Evolutionary conservation across 306 rosid species (phyloP).

Genomic region (Arachis stenosperma): DNA sequence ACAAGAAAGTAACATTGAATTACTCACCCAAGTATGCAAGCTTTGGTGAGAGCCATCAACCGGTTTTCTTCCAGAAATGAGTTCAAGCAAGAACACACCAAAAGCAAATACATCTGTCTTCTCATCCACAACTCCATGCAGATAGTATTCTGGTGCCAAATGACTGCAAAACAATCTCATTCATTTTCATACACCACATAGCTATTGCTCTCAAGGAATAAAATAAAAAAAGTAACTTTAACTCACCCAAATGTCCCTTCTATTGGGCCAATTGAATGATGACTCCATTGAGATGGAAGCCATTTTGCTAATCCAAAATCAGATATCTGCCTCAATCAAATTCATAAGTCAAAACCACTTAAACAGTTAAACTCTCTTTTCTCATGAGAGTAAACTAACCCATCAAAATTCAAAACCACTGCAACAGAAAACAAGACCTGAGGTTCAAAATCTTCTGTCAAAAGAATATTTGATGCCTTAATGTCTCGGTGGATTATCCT

Average conservation of each 20-base stretch:
- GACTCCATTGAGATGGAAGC: conserved; percentile 98
- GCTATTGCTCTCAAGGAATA: neutral
- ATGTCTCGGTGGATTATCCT: conserved; percentile 92
- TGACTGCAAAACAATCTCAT: conserved; percentile 54
- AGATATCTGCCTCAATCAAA: conserved; percentile 61
- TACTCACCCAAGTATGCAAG: conserved; percentile 82
- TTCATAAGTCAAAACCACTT: neutral
- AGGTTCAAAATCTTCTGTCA: conserved; percentile 79
- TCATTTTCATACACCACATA: conserved; percentile 19
- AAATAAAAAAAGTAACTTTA: too few relatives aligned
- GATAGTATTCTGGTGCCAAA: conserved; percentile 92
- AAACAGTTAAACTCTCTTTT: neutral
- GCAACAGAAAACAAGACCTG: conserved; percentile 46
- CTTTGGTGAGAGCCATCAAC: conserved; percentile 94
- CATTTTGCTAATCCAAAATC: conserved; percentile 99
- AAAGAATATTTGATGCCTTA: conserved; percentile 76
- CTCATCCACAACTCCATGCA: conserved; percentile 98
- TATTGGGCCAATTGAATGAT: conserved; percentile 94
- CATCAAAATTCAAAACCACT: neutral
- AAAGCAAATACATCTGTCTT: conserved; percentile 98
- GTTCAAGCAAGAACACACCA: conserved; percentile 85
- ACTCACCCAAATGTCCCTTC: conserved; percentile 94
- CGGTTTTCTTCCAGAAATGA: conserved; percentile 89
- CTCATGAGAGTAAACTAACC: neutral
- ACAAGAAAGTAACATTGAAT: neutral